Evolutionary conservation across 176 grass and related monocot genomes (phyloP).

Genomic region (Eragrostis nindensis): DNA sequence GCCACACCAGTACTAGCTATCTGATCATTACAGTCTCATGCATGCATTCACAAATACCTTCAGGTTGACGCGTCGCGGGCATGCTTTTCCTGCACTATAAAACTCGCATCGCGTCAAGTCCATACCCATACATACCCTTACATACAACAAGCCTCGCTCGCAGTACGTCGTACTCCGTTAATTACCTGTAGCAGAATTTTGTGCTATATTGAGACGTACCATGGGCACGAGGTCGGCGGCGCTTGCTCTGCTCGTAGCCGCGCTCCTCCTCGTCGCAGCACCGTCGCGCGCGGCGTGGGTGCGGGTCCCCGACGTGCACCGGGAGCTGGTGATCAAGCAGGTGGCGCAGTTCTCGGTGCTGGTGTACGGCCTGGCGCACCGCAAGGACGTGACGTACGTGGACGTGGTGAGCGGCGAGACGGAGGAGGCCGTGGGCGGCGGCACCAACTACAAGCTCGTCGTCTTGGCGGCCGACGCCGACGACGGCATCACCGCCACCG

Average conservation of each 20-base stretch:
- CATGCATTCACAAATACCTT: neutral
- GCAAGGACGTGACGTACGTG: conserved; percentile 14
- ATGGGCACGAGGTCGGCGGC: conserved; percentile 7
- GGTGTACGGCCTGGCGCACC: conserved; percentile 37
- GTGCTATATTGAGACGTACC: too few relatives aligned
- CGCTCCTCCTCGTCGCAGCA: neutral
- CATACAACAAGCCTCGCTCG: neutral
- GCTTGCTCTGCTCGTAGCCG: neutral
- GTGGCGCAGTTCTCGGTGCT: conserved; percentile 46
- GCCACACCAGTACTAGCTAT: neutral
- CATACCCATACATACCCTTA: neutral
- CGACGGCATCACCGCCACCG: neutral
- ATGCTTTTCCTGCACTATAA: neutral
- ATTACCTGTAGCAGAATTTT: too few relatives aligned
- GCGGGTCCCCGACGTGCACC: neutral
- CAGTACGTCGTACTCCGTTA: too few relatives aligned
- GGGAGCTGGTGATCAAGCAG: conserved; percentile 16
- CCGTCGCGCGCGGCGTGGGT: conserved; percentile 12
- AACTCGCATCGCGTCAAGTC: neutral
- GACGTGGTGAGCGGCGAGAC: conserved; percentile 25
- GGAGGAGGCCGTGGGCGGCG: conserved; percentile 39
- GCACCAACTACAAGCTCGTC: conserved; percentile 43
- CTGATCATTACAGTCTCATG: neutral
- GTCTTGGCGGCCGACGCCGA: neutral
- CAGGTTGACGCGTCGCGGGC: neutral